These are phyloP conservation scores for Meyerozyma smithsonii DNA, from an alignment of 1,139 yeast species.

Conservation along the genomic window DNA sequence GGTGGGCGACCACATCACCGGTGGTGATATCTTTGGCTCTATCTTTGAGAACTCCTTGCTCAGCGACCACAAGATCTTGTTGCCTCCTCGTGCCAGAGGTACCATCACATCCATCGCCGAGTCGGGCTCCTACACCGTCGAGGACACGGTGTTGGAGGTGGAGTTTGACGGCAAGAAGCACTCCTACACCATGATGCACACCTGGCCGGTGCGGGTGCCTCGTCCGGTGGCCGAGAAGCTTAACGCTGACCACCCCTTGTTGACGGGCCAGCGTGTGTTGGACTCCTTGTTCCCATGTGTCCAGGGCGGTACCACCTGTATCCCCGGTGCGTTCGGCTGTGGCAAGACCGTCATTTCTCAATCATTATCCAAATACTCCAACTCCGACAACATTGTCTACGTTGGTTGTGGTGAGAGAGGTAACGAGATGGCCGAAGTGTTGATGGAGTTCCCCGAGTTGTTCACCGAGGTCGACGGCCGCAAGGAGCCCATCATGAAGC, in stretches of 20 bases:
- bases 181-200: slow-evolving; percentile 89
- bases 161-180: slow-evolving; percentile 87
- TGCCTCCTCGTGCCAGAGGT: slow-evolving; percentile 99
- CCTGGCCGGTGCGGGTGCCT: slow-evolving; percentile 99
- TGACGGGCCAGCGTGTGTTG: slow-evolving; percentile 98
- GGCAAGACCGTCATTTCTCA: slow-evolving; percentile 99
- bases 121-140: slow-evolving; percentile 86
- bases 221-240: slow-evolving; percentile 95
- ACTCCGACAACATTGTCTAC: slow-evolving; percentile 92
- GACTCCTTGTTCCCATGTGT: slow-evolving; percentile 98
- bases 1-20: slow-evolving; percentile 96
- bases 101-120: slow-evolving; percentile 86
- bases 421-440: slow-evolving; percentile 98
- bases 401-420: slow-evolving; percentile 96
- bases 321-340: slow-evolving; percentile 99
- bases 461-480: slow-evolving; percentile 86
- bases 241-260: slow-evolving; percentile 88
- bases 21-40: slow-evolving; percentile 96
- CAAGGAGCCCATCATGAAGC: slow-evolving; percentile 98
- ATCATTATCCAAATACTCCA: slow-evolving; percentile 92
- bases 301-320: slow-evolving; percentile 99
- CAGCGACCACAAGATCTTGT: slow-evolving; percentile 85
- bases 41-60: slow-evolving; percentile 90
- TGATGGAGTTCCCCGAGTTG: slow-evolving; percentile 99
- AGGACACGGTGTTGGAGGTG: slow-evolving; percentile 83